Conservation (phyloP, 1,139 yeast genomes). For the Hansenula anomala region DNA sequence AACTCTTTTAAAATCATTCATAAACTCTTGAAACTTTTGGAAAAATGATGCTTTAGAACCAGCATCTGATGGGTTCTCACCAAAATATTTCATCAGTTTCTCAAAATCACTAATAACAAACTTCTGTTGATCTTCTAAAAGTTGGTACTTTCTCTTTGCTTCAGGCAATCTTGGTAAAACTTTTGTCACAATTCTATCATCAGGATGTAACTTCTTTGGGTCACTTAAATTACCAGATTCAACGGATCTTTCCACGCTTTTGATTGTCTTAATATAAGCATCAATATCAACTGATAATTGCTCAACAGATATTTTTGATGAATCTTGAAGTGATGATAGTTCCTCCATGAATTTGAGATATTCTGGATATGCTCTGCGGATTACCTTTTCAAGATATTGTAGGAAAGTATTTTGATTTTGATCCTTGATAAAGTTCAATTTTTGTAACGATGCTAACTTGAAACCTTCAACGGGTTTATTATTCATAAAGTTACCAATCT, state of each 20-base stretch:
- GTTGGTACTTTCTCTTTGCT: conserved; percentile 58
- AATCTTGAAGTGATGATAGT: conserved; percentile 52
- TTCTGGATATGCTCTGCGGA: conserved; percentile 76
- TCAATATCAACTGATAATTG: conserved; percentile 69
- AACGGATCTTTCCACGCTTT: conserved; percentile 51
- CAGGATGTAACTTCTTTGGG: conserved; percentile 63
- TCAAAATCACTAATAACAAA: conserved; percentile 51
- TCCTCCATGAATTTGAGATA: conserved; percentile 75
- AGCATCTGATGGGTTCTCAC: conserved; percentile 67
- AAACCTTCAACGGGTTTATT: conserved; percentile 87
- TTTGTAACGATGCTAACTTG: conserved; percentile 72
- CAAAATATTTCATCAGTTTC: conserved; percentile 71
- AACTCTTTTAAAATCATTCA: conserved; percentile 70
- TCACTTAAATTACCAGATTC: conserved; percentile 75
- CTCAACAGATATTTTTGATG: conserved; percentile 70
- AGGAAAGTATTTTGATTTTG: conserved; percentile 67
- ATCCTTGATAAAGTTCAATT: conserved; percentile 84
- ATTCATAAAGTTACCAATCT: conserved; percentile 93
- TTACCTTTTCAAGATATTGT: conserved; percentile 80
- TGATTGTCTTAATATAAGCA: conserved; percentile 52
- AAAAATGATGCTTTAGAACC: conserved; percentile 66
- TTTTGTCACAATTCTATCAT: conserved; percentile 55
- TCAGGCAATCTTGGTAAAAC: conserved; percentile 49
- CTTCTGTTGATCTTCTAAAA: conserved; percentile 52
- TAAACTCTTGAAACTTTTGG: conserved; percentile 66